These are phyloP conservation scores for Ensete ventricosum DNA, from an alignment of 176 grass and related monocot species.

Conservation along the genomic window DNA sequence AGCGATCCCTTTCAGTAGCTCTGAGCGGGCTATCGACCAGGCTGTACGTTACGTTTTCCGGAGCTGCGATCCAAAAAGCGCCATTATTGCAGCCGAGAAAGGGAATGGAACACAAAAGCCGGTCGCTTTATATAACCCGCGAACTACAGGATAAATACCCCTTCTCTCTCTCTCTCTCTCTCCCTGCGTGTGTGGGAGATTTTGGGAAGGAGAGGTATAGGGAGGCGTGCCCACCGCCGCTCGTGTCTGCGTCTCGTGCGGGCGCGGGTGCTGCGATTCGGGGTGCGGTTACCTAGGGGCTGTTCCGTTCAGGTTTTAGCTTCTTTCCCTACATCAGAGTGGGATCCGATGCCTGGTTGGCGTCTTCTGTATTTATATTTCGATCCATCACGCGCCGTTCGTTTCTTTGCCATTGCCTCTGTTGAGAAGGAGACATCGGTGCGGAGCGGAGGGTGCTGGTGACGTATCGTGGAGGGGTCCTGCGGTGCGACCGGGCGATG, in stretches of 20 bases:
- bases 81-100: conserved; percentile 14
- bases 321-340: not conserved
- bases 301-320: conserved; percentile 1
- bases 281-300: conserved; percentile 17
- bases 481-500: not conserved
- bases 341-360: not conserved
- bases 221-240: conserved; percentile 23
- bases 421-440: not conserved
- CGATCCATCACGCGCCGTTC: not conserved
- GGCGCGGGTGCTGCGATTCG: conserved; percentile 16
- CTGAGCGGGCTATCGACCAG: conserved; percentile 1
- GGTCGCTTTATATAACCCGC: not conserved
- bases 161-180: not conserved
- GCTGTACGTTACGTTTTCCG: conserved; percentile 14
- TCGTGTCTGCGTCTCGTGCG: conserved; percentile 29
- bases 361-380: not conserved
- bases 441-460: not conserved
- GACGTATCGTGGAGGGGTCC: not conserved
- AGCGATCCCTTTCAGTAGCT: conserved; percentile 20
- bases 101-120: conserved; percentile 12
- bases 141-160: not conserved
- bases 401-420: conserved; percentile 1
- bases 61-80: not conserved
- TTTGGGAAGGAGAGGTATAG: conserved; percentile 11
- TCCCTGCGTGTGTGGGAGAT: not conserved